These are phyloP conservation scores for Xerocomus brunneocitrinus DNA, from an alignment of 768 basidiomycete genomes.

Conservation along the genomic window DNA sequence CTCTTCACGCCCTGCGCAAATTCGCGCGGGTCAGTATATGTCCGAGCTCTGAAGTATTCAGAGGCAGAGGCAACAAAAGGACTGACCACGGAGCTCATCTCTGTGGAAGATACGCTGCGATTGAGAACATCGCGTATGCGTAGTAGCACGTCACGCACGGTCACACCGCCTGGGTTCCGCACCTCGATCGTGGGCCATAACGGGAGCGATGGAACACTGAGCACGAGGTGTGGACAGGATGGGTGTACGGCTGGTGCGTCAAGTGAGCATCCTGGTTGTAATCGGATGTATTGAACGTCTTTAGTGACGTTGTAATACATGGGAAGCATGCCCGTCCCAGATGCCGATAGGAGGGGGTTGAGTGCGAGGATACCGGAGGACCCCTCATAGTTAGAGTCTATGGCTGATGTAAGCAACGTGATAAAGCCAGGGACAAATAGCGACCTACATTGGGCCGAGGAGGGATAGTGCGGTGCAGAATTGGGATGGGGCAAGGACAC, in stretches of 20 bases:
- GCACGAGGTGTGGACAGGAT: conserved; percentile 8
- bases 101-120: conserved; percentile 21
- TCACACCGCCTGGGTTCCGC: conserved; percentile 24
- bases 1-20: conserved; percentile 37
- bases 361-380: conserved; percentile 19
- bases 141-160: conserved; percentile 25
- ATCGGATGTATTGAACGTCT: conserved; percentile 22
- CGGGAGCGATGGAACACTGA: conserved; percentile 22
- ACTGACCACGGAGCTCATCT: conserved; percentile 26
- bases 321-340: conserved; percentile 13
- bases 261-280: conserved; percentile 18
- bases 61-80: conserved; percentile 16
- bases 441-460: conserved; percentile 19
- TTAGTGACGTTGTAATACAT: conserved; percentile 24
- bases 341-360: conserved; percentile 26
- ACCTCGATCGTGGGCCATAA: conserved; percentile 30
- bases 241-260: conserved; percentile 24
- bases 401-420: neutral
- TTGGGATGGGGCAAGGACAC: conserved; percentile 32
- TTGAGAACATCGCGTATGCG: conserved; percentile 27
- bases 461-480: conserved; percentile 14
- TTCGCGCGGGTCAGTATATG: conserved; percentile 31
- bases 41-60: conserved; percentile 28
- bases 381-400: conserved; percentile 13
- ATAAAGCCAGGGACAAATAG: neutral